Base-by-base conservation (phyloP, 2,329 filamentous ascomycete genomes). In the Colletotrichum graminicola region DNA sequence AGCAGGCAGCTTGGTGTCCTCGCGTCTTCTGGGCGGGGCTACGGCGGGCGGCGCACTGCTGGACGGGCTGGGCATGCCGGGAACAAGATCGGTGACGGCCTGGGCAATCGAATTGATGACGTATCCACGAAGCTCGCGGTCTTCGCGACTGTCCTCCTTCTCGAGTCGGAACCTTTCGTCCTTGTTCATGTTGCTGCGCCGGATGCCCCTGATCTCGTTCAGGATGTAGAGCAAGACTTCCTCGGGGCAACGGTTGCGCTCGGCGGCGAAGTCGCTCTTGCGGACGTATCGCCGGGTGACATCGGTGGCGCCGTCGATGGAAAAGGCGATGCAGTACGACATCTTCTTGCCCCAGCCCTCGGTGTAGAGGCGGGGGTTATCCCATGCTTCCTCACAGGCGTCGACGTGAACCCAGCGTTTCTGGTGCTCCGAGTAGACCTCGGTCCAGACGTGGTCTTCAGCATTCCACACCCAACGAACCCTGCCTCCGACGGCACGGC, bases 401-500 rank as follows among this genome's bases (percentile, higher is more conserved):
- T 99, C 96, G 52, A 98, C 94, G 76, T 98, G 95, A n/a, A 98
- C 88, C 96, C 96, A 99, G 79, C 94, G 90, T 80, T 93, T 91
- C 78, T 95, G 92, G 82, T 97, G 94, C 74, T 96, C 93, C 2
- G 95, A 98, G 83, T 97, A 99, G 18, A 98, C 92, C 77, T 98
- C 96, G 1, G 95, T 97, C 96, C 96, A 99, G 34, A 98, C 94
- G 78, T 98, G 94, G 80, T 98, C 96, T 81, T 98, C 96, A 39
- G 93, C 92, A 76, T 98, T 98, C 96, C 96, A 99, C 14, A 99
- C 93, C 96, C 96, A 99, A 77, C 96, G 90, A 32, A 98, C 94
- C 73, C 95, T 90, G 72, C 93, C 93, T 61, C 95, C 95, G 18
- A 98, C 90, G 5, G 96, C 96, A 72, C 95, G 90, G 85, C 95